These are phyloP conservation scores for Pulveroboletus sp. DNA, from an alignment of 768 basidiomycete genomes.

Conservation along the genomic window DNA sequence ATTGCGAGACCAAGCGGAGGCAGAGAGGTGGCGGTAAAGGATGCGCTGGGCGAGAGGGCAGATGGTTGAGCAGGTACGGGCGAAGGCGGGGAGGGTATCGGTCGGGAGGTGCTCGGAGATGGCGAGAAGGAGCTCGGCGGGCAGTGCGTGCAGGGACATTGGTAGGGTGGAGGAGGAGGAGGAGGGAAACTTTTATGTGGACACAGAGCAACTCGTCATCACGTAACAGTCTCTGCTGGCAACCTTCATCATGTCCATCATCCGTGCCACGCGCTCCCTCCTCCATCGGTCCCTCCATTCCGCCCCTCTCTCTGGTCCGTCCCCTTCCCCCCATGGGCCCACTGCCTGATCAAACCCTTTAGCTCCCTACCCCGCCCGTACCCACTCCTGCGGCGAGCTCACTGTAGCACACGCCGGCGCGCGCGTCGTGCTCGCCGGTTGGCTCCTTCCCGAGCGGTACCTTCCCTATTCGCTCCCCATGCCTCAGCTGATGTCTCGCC, in stretches of 20 bases:
- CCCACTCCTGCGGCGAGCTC: constrained; percentile 63
- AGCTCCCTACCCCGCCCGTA: constrained; percentile 56
- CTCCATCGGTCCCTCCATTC: neutral
- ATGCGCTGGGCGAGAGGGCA: constrained; percentile 49
- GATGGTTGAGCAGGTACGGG: constrained; percentile 39
- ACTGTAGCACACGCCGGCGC: constrained; percentile 46
- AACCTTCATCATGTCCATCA: constrained; percentile 7
- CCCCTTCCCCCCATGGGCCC: neutral
- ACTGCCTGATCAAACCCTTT: neutral
- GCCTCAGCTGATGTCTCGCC: constrained; percentile 32
- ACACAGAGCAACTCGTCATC: constrained; percentile 2
- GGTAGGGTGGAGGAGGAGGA: neutral
- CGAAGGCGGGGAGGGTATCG: constrained; percentile 43
- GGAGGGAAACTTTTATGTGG: neutral
- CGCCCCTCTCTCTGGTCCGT: neutral
- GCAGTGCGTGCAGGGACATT: constrained; percentile 48
- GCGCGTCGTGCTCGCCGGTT: constrained; percentile 71
- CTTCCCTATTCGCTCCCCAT: constrained; percentile 31
- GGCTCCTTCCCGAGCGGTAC: constrained; percentile 80
- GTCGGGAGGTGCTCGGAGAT: constrained; percentile 38
- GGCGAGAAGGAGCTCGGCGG: constrained; percentile 58
- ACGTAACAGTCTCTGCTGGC: constrained; percentile 11
- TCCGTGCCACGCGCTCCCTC: neutral
- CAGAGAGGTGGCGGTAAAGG: constrained; percentile 57
- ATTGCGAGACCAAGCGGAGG: constrained; percentile 42